Evolutionary conservation across 139 green algal genomes (phyloP), one percentile per base, ranked within the genome.

Genomic region (Chlorella sp.): DNA sequence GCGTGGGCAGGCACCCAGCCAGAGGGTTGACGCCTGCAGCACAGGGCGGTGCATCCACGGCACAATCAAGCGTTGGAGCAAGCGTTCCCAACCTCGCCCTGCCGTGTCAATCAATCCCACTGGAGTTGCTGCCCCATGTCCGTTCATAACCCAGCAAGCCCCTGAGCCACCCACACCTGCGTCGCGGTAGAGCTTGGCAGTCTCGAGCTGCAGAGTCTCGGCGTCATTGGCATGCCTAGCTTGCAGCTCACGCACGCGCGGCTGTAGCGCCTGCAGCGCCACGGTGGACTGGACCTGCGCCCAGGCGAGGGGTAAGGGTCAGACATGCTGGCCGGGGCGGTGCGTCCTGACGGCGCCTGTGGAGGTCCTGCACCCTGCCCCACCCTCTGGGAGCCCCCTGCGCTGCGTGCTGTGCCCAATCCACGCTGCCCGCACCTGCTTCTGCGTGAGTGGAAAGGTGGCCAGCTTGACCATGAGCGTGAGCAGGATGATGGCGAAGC

Each of bases 161-260:
- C n/a, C n/a, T n/a, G n/a, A n/a, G n/a, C n/a, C n/a, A n/a, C n/a
- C n/a, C n/a, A 24, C 35, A 26, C 62, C 82, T 31, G 91, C 93
- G 20, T 90, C 88, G 75, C 94, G 90, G 88, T 99, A 99, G 69
- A 99, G 74, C n/a, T 84, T 73, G 0, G 93, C 92, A 0, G 92
- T 97, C 86, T 99, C 92, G 35, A 97, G 77, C 85, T 93, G 90
- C 72, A 96, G 87, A 55, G 75, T 82, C 80, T 95, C 92, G 1
- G 90, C 83, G 68, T 98, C 88, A 35, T 91, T 91, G 5, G 86
- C 85, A 74, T 95, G 95, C 74, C 86, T 89, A 22, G 88, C 90
- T 84, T 99, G 93, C 67, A 99, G 86, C 72, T 96, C 93, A 86
- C 99, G 98, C 3, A 99, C 84, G 31, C 82, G 75, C 2, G 96